Conservation (phyloP, 1,139 yeast genomes). For the Yamadazyma taylorii region DNA sequence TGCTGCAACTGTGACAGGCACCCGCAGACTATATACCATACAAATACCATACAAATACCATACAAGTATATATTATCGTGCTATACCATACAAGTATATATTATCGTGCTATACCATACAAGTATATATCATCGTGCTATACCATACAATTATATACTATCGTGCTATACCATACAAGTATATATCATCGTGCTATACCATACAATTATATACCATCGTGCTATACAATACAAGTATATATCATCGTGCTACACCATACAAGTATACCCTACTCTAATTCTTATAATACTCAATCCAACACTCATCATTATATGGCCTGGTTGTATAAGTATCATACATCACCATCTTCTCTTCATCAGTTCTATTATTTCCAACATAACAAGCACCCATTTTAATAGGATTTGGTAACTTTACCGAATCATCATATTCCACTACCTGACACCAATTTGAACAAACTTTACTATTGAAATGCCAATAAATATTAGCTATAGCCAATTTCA, state of each 20-base stretch:
- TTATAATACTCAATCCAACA: constrained; percentile 49
- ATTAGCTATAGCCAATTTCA: constrained; percentile 57
- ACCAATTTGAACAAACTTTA: constrained; percentile 44
- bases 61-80: no score
- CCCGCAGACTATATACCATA: background rate
- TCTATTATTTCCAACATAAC: constrained; percentile 17
- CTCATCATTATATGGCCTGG: constrained; percentile 50
- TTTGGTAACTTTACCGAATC: constrained; percentile 11
- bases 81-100: no score
- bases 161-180: no score
- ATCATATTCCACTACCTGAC: constrained; percentile 26
- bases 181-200: no score
- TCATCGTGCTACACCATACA: background rate
- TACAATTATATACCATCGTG: no score
- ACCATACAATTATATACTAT: no score
- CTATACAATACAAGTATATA: no score
- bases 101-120: no score
- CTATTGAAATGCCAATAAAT: constrained; percentile 51
- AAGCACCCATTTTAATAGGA: constrained; percentile 28
- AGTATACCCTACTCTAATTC: constrained; percentile 5
- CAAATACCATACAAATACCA: no score
- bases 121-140: no score
- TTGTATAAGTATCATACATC: constrained; percentile 54
- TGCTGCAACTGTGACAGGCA: background rate
- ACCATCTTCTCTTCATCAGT: constrained; percentile 49